Evolutionary conservation across 257 asterid species (phyloP), one percentile per base, ranked within the genome.

Genomic region (Solanum verrucosum): DNA sequence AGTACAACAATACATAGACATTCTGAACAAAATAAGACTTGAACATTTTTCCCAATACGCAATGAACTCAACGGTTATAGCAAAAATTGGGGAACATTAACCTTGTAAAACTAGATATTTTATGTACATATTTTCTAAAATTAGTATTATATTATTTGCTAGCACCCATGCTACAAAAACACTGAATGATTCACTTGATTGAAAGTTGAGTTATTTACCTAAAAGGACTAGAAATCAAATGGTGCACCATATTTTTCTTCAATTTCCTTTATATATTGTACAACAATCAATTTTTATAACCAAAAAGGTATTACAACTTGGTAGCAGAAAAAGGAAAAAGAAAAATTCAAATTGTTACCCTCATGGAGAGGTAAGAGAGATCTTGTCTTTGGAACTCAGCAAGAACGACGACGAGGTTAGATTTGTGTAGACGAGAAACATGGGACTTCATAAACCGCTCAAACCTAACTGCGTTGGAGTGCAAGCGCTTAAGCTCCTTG

Each of bases 341-440:
- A 42, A 42, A 42, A 42, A 46, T 18, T 15, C 20, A 60, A 56
- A 25, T 25, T 1, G 9, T 49, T 85, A 95, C 98, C 98, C 93
- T 96, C 90, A 95, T 92, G 88, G 95, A 94, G 70, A 96, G 98
- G 52, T 90, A 86, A 89, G 95, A 94, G 23, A 95, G 97, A 89
- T 95, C 92, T 88, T 95, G 99, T 83, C 99, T 94, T 91, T 95
- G 99, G 87, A 96, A 94, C 94, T 96, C 98, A 23, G 91, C 98
- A 44, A 95, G 98, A 74, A 95, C 98, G 7, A 98, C 92, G 9
- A 95, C 95, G 29, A 95, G 98, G 85, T 96, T 98, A 65, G 98
- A 94, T 85, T 94, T 96, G 83, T 95, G 97, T 86, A 96, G 98
- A 87, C 98, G 96, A 86, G 98, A 93, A 5, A 96, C 98, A 23